Evolutionary conservation across 1,284 basidiomycete genomes (phyloP).

Genomic region (Porogramme epimiltina): DNA sequence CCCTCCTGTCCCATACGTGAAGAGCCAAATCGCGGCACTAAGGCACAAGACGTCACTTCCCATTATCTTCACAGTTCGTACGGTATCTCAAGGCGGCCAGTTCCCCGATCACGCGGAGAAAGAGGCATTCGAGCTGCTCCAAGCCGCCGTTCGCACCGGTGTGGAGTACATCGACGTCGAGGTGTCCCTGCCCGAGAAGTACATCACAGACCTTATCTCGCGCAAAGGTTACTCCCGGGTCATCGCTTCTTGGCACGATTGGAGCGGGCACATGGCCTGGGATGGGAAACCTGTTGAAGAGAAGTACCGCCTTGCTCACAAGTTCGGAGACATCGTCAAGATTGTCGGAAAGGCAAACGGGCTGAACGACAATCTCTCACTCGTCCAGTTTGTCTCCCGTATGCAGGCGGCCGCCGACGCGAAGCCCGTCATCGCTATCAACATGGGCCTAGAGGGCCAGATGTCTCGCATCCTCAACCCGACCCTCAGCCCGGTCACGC

Average conservation of each 20-base stretch:
- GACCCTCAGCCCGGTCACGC: conserved; percentile 89
- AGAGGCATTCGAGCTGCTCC: conserved; percentile 79
- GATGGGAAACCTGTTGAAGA: conserved; percentile 65
- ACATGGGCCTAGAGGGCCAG: conserved; percentile 91
- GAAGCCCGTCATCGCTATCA: conserved; percentile 91
- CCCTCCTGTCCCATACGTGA: conserved; percentile 76
- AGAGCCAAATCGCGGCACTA: conserved; percentile 80
- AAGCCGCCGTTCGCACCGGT: conserved; percentile 80
- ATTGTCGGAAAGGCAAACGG: conserved; percentile 84
- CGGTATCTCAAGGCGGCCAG: conserved; percentile 86
- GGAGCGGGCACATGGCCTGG: conserved; percentile 88
- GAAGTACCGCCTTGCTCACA: conserved; percentile 67
- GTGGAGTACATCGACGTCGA: conserved; percentile 96
- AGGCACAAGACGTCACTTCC: conserved; percentile 82
- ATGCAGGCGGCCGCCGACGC: conserved; percentile 42
- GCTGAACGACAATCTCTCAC: conserved; percentile 79
- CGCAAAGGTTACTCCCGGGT: conserved; percentile 78
- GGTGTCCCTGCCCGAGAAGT: conserved; percentile 70
- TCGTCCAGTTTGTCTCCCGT: conserved; percentile 72
- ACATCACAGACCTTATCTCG: conserved; percentile 61
- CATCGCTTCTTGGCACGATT: conserved; percentile 95
- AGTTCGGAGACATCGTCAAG: conserved; percentile 89
- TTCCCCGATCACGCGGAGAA: conserved; percentile 83
- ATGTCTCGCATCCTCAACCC: conserved; percentile 87
- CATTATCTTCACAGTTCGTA: conserved; percentile 91